Evolutionary conservation across 805 yeast genomes (phyloP).

Genomic region (Naumovozyma castellii): DNA sequence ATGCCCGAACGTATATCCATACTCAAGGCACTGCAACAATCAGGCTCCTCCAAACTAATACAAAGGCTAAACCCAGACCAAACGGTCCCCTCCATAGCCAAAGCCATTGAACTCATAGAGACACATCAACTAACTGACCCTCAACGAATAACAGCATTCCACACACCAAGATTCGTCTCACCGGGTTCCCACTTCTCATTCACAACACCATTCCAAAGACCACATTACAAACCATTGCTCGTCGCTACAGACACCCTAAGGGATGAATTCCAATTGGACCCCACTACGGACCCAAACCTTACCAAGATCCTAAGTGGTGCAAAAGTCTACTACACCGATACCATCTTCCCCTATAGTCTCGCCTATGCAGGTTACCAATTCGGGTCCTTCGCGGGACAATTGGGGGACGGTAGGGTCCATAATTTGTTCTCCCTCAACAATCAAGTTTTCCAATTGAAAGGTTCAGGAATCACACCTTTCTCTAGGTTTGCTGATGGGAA

Average conservation of each 20-base stretch:
- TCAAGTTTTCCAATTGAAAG: constrained; percentile 64
- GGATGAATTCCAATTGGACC: constrained; percentile 40
- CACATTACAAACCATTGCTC: constrained; percentile 43
- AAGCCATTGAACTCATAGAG: constrained; percentile 25
- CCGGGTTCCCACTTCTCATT: constrained; percentile 63
- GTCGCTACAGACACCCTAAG: constrained; percentile 51
- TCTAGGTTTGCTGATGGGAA: constrained; percentile 95
- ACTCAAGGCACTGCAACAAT: constrained; percentile 15
- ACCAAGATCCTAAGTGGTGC: constrained; percentile 56
- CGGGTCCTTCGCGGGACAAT: constrained; percentile 93
- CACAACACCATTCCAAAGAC: constrained; percentile 56
- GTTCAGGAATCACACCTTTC: constrained; percentile 86
- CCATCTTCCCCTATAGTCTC: constrained; percentile 72
- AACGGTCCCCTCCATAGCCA: constrained; percentile 21
- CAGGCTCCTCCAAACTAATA: constrained; percentile 19
- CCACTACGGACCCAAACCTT: constrained; percentile 40
- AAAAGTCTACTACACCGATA: constrained; percentile 31
- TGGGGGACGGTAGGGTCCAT: constrained; percentile 91
- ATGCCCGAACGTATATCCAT: constrained; percentile 21
- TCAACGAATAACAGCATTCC: constrained; percentile 24
- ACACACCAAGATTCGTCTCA: constrained; percentile 41
- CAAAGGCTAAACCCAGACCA: constrained; percentile 24
- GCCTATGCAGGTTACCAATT: constrained; percentile 96
- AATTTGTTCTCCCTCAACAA: constrained; percentile 66
- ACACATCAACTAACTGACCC: constrained; percentile 14